phyloP scores from a whole-genome alignment of 2,329 filamentous ascomycete genomes.

The Hymenoscyphus albidus region DNA sequence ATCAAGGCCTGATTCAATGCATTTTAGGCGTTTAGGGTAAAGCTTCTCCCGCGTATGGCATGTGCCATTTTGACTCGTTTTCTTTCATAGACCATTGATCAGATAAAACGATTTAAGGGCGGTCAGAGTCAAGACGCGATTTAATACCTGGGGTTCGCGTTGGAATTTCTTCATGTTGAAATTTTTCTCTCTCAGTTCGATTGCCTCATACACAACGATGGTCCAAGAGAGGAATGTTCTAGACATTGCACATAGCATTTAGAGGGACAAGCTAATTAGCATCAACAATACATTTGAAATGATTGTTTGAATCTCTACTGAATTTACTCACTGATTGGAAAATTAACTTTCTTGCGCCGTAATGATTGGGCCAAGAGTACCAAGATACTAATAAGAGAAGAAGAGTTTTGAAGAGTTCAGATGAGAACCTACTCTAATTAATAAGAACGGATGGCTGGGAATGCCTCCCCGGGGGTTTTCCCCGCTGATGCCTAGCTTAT shows the following conservation, averaged over 20 bases:
- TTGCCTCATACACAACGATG: background rate
- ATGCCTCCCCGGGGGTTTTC: too few relatives aligned
- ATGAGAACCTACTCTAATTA: too few relatives aligned
- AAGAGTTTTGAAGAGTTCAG: too few relatives aligned
- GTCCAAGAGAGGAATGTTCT: background rate
- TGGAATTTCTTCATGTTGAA: background rate
- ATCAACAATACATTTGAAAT: background rate
- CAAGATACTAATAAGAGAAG: too few relatives aligned
- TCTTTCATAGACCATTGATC: constrained; percentile 20
- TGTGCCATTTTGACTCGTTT: constrained; percentile 13
- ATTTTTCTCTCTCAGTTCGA: background rate
- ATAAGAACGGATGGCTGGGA: too few relatives aligned
- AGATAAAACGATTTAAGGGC: constrained; percentile 2
- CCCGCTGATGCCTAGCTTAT: too few relatives aligned
- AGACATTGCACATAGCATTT: constrained; percentile 1
- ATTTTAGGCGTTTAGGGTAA: constrained; percentile 5
- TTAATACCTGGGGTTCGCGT: background rate
- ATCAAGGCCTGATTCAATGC: constrained; percentile 58
- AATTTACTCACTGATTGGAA: too few relatives aligned
- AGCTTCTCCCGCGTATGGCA: constrained; percentile 8
- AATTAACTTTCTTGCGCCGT: too few relatives aligned
- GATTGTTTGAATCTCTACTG: too few relatives aligned
- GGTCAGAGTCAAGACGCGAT: background rate
- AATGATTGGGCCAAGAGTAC: too few relatives aligned
- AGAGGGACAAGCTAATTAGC: background rate